Evolutionary conservation across 2,329 filamentous ascomycete species (phyloP), one percentile per base, ranked within the genome.

Genomic region (Metarhizium rileyi): DNA sequence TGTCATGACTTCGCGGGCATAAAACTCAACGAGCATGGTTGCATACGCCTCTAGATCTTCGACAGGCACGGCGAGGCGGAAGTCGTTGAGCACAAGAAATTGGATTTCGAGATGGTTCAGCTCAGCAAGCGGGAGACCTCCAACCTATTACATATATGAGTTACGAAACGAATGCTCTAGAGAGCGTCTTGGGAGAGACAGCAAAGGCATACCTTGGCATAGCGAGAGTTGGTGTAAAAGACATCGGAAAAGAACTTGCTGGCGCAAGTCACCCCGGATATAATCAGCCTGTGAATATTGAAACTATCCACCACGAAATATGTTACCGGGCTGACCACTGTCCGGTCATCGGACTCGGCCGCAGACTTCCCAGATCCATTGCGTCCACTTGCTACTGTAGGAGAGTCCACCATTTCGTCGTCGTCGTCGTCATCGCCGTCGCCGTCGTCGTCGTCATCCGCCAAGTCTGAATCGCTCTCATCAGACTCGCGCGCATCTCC

Each of bases 241-340:
- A 97, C 91, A 70, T 98, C 81, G 5, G 91, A 97, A 70, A 98
- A 98, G 76, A 97, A 98, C 69, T 98, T 98, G 79, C 91, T 97
- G 5, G 93, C 90, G 68, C 93, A 97, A 3, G 93, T 98, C 42
- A 98, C 93, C 33, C 91, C 93, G 2, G 93, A 89, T 64, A 98
- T 98, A 49, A 97, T 90, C 49, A 98, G 74, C 49, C 93, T 84
- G 65, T 98, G 93, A 55, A 98, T 97, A 69, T 98, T 98, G 73
- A 93, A 98, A 70, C 93, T 97, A 70, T 98, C 93, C 10, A 97
- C 93, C 38, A 97, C 91, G 63, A 98, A 97, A 52, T 79, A 81
- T 8, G 77, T 80, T 5, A 75, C 74, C n/a, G 67, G 57, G 6
- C 55, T 59, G 40, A 56, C 46, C 6, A 56, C 46, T 18, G 57